A percentile compares a stretch with the other conserved stretches of the same genome.
These are phyloP conservation scores for Epithele typhae DNA, from an alignment of 768 basidiomycete genomes.

Conservation along the genomic window DNA sequence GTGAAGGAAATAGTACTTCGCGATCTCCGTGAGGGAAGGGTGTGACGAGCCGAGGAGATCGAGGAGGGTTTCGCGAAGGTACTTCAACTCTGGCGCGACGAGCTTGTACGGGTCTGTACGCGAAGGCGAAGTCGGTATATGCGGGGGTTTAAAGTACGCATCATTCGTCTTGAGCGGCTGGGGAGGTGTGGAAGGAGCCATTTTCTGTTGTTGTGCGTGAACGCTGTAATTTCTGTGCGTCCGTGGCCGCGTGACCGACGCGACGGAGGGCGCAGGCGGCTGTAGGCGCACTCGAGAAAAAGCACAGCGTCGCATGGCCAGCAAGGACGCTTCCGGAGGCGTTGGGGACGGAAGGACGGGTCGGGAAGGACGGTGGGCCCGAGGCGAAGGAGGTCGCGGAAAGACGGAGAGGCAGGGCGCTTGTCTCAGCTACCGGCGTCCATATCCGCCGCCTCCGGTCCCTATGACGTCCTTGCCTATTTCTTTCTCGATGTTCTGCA, in stretches of 20 bases:
- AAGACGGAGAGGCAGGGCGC: conserved; percentile 6
- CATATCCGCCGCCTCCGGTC: conserved; percentile 1
- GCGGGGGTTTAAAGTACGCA: not conserved
- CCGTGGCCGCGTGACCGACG: conserved; percentile 18
- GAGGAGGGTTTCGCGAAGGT: conserved; percentile 68
- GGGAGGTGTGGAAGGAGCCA: conserved; percentile 8
- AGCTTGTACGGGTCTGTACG: conserved; percentile 64
- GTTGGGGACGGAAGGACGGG: conserved; percentile 7
- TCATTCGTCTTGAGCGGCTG: conserved; percentile 23
- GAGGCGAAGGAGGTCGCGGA: conserved; percentile 2
- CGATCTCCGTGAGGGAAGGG: conserved; percentile 81
- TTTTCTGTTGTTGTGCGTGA: conserved; percentile 19
- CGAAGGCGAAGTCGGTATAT: conserved; percentile 4
- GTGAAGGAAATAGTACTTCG: conserved; percentile 87
- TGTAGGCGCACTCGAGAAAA: conserved; percentile 20
- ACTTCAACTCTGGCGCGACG: conserved; percentile 67
- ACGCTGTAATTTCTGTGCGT: conserved; percentile 22
- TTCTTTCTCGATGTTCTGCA: not conserved
- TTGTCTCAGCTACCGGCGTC: conserved; percentile 8
- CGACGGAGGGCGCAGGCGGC: conserved; percentile 7
- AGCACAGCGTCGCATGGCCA: conserved; percentile 30
- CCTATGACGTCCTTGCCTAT: conserved; percentile 5
- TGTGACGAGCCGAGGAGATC: conserved; percentile 84
- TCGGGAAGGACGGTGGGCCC: not conserved
- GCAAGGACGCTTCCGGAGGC: conserved; percentile 21